A percentile compares a stretch with the other conserved stretches of the same genome.
phyloP scores from a whole-genome alignment of 108 stramenopile species.

The Schizochytrium sp. region DNA sequence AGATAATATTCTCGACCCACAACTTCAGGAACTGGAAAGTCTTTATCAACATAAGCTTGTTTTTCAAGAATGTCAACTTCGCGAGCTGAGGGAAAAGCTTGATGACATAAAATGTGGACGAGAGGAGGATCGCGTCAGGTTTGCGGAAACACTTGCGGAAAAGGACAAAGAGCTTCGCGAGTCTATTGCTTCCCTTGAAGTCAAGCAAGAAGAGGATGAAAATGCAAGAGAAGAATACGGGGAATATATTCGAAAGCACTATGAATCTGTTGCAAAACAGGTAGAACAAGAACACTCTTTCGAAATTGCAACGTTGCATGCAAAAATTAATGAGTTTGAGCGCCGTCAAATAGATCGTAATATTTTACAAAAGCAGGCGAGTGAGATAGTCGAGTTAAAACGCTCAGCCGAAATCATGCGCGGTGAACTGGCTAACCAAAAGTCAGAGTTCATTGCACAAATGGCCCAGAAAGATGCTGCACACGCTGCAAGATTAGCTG shows the following conservation, averaged over 20 bases:
- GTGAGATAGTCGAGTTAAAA: slow-evolving; percentile 21
- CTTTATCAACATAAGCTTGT: slow-evolving; percentile 29
- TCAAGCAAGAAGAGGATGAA: not conserved
- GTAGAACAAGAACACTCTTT: slow-evolving; percentile 18
- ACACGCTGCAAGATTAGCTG: not conserved
- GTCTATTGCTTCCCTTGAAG: not conserved
- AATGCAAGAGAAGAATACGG: slow-evolving; percentile 3
- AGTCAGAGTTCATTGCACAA: slow-evolving; percentile 27
- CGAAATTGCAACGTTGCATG: slow-evolving; percentile 7
- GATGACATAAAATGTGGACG: slow-evolving; percentile 5
- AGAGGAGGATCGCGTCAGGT: slow-evolving; percentile 15
- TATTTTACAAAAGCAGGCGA: not conserved
- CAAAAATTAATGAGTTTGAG: slow-evolving; percentile 30
- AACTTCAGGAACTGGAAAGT: slow-evolving; percentile 25
- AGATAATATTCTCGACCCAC: not conserved
- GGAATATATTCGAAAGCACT: slow-evolving; percentile 11
- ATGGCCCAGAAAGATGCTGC: not conserved
- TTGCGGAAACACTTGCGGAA: not conserved
- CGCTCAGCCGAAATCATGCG: not conserved
- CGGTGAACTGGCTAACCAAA: slow-evolving; percentile 32
- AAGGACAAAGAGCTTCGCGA: not conserved
- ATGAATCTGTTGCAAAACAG: not conserved
- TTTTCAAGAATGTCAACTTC: not conserved
- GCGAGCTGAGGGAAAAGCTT: not conserved
- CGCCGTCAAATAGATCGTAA: slow-evolving; percentile 11